phyloP scores from a whole-genome alignment of 2,329 filamentous ascomycete genomes.

The Alternaria incomplexa region DNA sequence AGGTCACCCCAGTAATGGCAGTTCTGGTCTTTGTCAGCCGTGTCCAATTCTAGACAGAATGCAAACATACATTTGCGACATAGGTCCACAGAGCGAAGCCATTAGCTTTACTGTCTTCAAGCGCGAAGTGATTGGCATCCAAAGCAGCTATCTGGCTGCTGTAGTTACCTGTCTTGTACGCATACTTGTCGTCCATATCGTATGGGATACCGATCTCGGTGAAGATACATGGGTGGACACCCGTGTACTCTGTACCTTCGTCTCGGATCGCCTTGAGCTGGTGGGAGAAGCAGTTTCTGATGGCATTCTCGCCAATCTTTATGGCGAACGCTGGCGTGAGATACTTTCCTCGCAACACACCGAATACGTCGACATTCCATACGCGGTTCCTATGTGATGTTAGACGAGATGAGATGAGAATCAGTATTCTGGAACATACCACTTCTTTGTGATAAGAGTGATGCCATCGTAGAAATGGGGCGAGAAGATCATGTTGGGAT shows the following conservation, averaged over 20 bases:
- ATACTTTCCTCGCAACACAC: slow-evolving; percentile 87
- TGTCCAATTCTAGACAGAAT: background rate
- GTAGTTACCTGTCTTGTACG: slow-evolving; percentile 95
- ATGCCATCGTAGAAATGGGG: slow-evolving; percentile 98
- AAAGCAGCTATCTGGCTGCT: slow-evolving; percentile 89
- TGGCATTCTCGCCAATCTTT: slow-evolving; percentile 90
- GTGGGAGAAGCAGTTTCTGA: slow-evolving; percentile 89
- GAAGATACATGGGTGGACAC: slow-evolving; percentile 85
- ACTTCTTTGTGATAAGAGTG: slow-evolving; percentile 96
- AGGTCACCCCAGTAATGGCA: slow-evolving; percentile 87
- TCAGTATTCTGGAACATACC: slow-evolving; percentile 54
- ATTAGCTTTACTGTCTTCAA: slow-evolving; percentile 82
- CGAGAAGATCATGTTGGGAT: slow-evolving; percentile 87
- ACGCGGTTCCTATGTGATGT: slow-evolving; percentile 70
- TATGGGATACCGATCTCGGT: slow-evolving; percentile 98
- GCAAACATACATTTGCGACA: slow-evolving; percentile 63
- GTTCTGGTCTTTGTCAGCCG: slow-evolving; percentile 62
- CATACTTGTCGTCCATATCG: slow-evolving; percentile 96
- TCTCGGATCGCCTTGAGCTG: slow-evolving; percentile 82
- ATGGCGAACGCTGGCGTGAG: slow-evolving; percentile 88
- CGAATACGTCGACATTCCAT: slow-evolving; percentile 97
- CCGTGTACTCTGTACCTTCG: slow-evolving; percentile 88
- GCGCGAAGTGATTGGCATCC: slow-evolving; percentile 93
- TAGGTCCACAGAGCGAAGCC: slow-evolving; percentile 94
- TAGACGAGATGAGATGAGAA: background rate